phyloP scores from a whole-genome alignment of 192 early-diverging fungal genomes.

The Thamnidium elegans region DNA sequence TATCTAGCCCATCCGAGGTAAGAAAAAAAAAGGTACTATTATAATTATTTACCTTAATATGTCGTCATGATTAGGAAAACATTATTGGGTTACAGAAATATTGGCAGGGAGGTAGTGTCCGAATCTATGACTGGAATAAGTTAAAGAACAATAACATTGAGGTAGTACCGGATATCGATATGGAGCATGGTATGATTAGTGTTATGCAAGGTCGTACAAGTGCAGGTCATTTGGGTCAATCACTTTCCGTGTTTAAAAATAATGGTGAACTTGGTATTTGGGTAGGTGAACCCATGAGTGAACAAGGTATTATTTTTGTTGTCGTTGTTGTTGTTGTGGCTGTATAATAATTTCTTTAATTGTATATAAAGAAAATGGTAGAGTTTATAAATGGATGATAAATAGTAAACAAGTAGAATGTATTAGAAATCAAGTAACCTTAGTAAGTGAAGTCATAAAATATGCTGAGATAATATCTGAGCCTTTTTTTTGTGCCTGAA shows the following conservation, averaged over 20 bases:
- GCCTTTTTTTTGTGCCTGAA: background rate
- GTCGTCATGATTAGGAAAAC: constrained; percentile 4
- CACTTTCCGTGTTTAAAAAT: constrained; percentile 7
- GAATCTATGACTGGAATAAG: constrained; percentile 22
- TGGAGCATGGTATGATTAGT: constrained; percentile 3
- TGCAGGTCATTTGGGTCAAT: constrained; percentile 31
- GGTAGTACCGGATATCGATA: constrained; percentile 10
- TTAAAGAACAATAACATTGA: background rate
- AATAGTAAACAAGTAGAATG: constrained; percentile 1
- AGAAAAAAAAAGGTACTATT: background rate
- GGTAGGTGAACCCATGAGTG: constrained; percentile 38
- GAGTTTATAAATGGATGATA: constrained; percentile 26
- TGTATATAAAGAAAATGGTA: constrained; percentile 33
- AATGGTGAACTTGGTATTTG: constrained; percentile 15
- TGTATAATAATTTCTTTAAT: too few species aligned
- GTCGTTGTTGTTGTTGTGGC: too few species aligned
- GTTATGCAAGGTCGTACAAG: constrained; percentile 21
- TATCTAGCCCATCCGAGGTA: constrained; percentile 29
- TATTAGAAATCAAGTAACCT: constrained; percentile 11
- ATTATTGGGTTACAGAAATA: constrained; percentile 3
- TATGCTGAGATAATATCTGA: background rate
- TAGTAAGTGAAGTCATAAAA: constrained; percentile 2
- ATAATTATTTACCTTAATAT: background rate
- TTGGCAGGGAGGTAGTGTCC: constrained; percentile 42
- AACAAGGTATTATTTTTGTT: constrained; percentile 24